Base-by-base conservation (phyloP, 2,329 filamentous ascomycete species). In the Thyridium curvatum region DNA sequence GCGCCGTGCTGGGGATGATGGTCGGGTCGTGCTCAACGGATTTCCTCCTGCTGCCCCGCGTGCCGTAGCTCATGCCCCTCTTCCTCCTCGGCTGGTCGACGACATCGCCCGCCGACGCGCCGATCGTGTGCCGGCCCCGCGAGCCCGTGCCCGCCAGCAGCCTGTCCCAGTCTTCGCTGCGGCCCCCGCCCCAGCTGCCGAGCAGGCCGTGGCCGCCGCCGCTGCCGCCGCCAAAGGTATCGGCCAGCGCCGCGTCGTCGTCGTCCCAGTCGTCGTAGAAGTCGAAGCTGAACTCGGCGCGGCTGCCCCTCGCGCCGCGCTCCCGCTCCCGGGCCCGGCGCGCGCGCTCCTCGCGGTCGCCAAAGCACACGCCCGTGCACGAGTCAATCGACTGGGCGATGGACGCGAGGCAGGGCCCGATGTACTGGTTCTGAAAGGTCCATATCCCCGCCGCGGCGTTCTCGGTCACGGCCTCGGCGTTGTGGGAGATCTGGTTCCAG, bases 211-310 rank as follows among this genome's bases (percentile, higher is more conserved):
- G 74, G 28, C 68, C 69, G 37, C 76, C 73, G 21, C 55, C 54
- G 30, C 57, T 54, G 16, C 51, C 53, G 5, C 49, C 44, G 10
- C 41, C 37, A 15, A 18, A 14, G n/a, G 33, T 16, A 35, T 40
- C 35, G 3, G 37, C 41, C n/a, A 45, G 34, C 14, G 41, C 52
- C 13, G 65, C 61, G 39, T 72, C 67, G 35, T 77, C 74, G 40
- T 75, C 71, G 44, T 95, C 88, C 91, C 91, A 97, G 61, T 96
- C 91, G 61, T 96, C 91, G 66, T 97, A 97, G 59, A 97, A 97
- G 60, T 96, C 91, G 58, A 97, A 97, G 53, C 79, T 90, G 52
- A 85, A 78, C 62, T 96, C 90, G 18, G 89, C 85, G 37, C 79
- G 63, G 3, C 43, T 50, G 28, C 77, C 79, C 44, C 66, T 62